Conservation (phyloP, 176 grass and related monocot species). For the Cenchrus fungigraminus region DNA sequence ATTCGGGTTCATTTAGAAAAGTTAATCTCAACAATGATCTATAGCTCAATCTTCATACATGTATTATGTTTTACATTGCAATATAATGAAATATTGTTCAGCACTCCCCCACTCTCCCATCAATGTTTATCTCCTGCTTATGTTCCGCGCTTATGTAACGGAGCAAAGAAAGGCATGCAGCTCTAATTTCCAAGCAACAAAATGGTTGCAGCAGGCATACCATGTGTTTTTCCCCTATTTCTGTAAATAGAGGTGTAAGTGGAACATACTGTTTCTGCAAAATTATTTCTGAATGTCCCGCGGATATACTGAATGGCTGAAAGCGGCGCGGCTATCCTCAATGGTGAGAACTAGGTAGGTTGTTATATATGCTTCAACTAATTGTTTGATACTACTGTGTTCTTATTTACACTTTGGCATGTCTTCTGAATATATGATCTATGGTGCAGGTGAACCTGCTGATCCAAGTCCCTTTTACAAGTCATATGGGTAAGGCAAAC, state of each 20-base stretch:
- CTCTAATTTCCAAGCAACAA: neutral
- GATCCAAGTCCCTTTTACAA: neutral
- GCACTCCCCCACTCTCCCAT: no score
- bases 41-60: constrained; percentile 65
- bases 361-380: neutral
- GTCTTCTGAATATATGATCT: neutral
- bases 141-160: constrained; percentile 17
- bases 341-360: neutral
- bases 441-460: neutral
- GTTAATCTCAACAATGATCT: constrained; percentile 52
- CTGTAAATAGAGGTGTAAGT: constrained; percentile 12
- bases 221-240: neutral
- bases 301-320: neutral
- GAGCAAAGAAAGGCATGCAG: neutral
- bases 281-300: neutral
- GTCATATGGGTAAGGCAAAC: neutral
- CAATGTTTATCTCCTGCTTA: neutral
- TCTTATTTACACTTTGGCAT: neutral
- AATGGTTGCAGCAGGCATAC: neutral
- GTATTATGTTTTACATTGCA: constrained; percentile 61
- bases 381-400: neutral
- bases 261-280: neutral
- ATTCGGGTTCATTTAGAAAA: constrained; percentile 47
- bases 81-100: constrained; percentile 65
- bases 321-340: no score